A percentile compares a stretch with the other conserved stretches of the same genome.
Conservation (phyloP, 345 rosid species). For the Eucalyptus cloeziana region DNA sequence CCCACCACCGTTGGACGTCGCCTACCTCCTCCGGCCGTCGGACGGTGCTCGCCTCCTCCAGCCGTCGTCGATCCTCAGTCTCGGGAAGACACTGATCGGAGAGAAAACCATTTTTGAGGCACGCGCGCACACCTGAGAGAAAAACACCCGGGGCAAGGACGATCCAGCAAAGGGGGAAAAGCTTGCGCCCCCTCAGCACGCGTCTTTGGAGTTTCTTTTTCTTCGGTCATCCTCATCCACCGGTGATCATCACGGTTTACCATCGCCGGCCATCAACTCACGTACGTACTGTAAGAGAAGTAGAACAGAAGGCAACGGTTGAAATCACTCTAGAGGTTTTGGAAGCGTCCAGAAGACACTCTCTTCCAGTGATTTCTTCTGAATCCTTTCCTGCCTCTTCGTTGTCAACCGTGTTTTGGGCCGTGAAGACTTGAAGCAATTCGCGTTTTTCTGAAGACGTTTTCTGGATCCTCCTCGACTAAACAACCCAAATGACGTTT, state of each 20-base stretch:
- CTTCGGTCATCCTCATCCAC: background rate
- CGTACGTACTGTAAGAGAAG: background rate
- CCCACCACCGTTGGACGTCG: background rate
- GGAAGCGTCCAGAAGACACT: background rate
- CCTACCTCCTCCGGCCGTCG: background rate
- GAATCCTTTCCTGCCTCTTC: background rate
- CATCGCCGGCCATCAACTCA: background rate
- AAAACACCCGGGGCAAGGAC: background rate
- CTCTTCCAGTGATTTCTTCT: background rate
- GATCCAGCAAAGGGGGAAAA: too few relatives aligned
- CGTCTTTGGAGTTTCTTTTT: background rate
- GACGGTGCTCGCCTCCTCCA: background rate
- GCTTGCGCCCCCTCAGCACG: background rate
- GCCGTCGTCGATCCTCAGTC: background rate
- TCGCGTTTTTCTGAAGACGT: background rate
- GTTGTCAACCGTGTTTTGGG: too few relatives aligned
- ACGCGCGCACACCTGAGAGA: accelerated
- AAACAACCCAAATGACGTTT: background rate
- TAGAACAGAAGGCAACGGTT: background rate
- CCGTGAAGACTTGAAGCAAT: background rate
- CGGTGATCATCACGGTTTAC: background rate
- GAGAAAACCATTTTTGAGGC: background rate
- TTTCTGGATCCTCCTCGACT: too few relatives aligned
- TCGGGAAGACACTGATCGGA: background rate
- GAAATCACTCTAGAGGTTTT: background rate